Evolutionary conservation across 495 filamentous ascomycete genomes (phyloP), one percentile per base, ranked within the genome.

Genomic region (Rhypophila decipiens): DNA sequence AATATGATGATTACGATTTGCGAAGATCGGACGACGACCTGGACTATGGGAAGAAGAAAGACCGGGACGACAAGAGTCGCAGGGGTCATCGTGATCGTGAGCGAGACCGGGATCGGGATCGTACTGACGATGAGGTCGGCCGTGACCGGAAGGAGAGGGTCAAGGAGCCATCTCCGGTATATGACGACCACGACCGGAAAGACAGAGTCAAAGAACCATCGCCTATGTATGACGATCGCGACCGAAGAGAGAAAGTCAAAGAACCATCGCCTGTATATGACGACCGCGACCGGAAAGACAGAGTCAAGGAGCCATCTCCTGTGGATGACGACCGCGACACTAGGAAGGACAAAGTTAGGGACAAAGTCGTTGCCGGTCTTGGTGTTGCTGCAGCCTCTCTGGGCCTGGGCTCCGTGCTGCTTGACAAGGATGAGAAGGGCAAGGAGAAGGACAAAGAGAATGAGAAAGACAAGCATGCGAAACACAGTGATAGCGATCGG

Each of bases 301-400:
- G 51, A 29, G 40, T 39, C 13, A 55, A 63, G 24, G 59, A 60
- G 9, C 12, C 24, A 13, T 40, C 37, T 22, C 41, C 51, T 3
- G 40, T 38, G 8, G 54, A 58, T 18, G 61, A 59, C 19, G 61
- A 68, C n/a, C 59, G 63, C 10, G 51, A 36, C 20, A 56, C 52
- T 38, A 58, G 47, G 36, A 53, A 45, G 15, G 53, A 52, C 19
- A 59, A 57, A 47, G 24, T 53, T 3, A 59, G 57, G 37, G 70
- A 70, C 34, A 76, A 67, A 47, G 46, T 67, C 12, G 55, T 59
- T 7, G 49, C 60, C 7, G 71, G 67, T 0, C 43, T 69, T 11
- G 57, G 64, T 12, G 51, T 61, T 11, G 72, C 60, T 24, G 71
- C 67, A 18, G 64, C 64, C 0, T 55, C 66, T 12, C 39, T 70